Evolutionary conservation across 768 basidiomycete genomes (phyloP), one percentile per base, ranked within the genome.

Genomic region (Hericium erinaceus): DNA sequence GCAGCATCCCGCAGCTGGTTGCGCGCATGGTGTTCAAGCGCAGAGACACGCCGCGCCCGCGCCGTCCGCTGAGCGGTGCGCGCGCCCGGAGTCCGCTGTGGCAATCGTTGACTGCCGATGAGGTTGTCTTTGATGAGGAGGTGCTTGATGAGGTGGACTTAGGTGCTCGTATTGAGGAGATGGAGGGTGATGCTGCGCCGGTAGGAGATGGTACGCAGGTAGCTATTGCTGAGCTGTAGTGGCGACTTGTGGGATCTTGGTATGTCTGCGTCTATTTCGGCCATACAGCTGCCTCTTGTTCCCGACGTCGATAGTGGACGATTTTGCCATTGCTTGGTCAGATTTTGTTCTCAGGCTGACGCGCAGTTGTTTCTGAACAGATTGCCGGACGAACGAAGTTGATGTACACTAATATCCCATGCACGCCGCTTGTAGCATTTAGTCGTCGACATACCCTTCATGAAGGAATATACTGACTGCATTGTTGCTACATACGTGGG

Each of bases 1-100:
- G 67, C n/a, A 69, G 26, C 51, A 64, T 77, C 51, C 67, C 72
- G 48, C 75, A 77, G 58, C 72, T 77, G 18, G 73, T 77, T 48
- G 77, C 77, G 24, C 74, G 75, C 64, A 77, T 77, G 77, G 67
- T 77, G 38, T 70, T 78, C 65, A 73, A 73, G 55, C 69, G 76
- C 56, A 70, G 69, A 57, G 75, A 78, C 41, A 65, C 67, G 2
- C 67, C 53, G 18, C 70, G 75, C 40, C 70, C 74, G 68, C 72
- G 44, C 74, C 70, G 57, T 70, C 72, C 48, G 75, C 66, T 55
- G 49, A 61, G 15, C 64, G 56, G 48, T 62, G 63, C 7, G 64
- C 62, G 56, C 70, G 71, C 26, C 57, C 61, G 39, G 60, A 39
- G 48, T 73, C 57, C 68, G 6, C 65, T 77, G 48, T 69, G 67